A percentile compares a stretch with the other conserved stretches of the same genome.
phyloP scores from a whole-genome alignment of 306 rosid species.

The Pueraria montana region DNA sequence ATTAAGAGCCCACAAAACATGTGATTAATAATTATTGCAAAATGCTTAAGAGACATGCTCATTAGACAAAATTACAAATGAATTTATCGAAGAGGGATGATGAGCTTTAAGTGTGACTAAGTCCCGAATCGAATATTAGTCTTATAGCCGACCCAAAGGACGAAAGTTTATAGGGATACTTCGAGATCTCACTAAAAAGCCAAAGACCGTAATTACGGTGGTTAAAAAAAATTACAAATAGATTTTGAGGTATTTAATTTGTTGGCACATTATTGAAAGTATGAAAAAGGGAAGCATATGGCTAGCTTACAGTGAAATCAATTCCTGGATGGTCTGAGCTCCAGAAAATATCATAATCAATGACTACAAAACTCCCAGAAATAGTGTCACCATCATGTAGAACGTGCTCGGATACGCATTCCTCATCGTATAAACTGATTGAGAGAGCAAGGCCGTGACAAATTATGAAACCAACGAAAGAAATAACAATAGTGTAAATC shows the following conservation, averaged over 20 bases:
- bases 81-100: no score
- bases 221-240: no score
- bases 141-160: no score
- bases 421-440: constrained; percentile 47
- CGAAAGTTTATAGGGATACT: no score
- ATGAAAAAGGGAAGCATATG: background rate
- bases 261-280: background rate
- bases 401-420: constrained; percentile 57
- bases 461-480: constrained; percentile 37
- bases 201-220: no score
- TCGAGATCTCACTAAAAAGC: no score
- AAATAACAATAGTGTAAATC: constrained; percentile 16
- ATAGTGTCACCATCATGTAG: constrained; percentile 48
- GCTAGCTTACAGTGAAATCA: constrained; percentile 51
- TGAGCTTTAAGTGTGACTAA: no score
- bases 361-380: constrained; percentile 60
- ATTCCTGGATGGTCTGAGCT: constrained; percentile 61
- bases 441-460: constrained; percentile 46
- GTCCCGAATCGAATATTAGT: no score
- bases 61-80: no score
- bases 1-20: no score
- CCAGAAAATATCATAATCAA: constrained; percentile 64
- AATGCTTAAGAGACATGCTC: background rate
- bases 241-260: background rate
- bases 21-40: background rate